phyloP scores from a whole-genome alignment of 2,329 filamentous ascomycete genomes.

The Chaetomiaceae sp. region DNA sequence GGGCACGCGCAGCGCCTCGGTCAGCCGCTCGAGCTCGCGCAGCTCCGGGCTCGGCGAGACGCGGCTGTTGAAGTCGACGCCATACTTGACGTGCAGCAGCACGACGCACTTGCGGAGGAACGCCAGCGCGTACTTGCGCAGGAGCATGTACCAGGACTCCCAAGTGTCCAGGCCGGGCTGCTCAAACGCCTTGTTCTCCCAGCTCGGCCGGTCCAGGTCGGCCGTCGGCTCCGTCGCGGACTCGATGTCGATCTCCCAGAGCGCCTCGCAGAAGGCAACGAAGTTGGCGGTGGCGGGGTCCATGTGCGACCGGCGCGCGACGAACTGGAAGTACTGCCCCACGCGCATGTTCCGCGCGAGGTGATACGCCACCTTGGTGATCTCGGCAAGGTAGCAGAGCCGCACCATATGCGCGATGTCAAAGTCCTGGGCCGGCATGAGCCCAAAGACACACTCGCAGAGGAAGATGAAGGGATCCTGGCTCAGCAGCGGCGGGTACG shows the following conservation, averaged over 20 bases:
- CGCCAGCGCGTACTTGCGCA: constrained; percentile 77
- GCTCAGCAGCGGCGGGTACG: constrained; percentile 54
- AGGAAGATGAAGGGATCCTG: constrained; percentile 76
- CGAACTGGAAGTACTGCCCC: constrained; percentile 42
- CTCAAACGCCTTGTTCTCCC: constrained; percentile 44
- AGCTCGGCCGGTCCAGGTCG: constrained; percentile 26
- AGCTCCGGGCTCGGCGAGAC: constrained; percentile 56
- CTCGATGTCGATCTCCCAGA: constrained; percentile 41
- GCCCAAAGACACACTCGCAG: constrained; percentile 66
- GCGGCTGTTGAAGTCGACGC: constrained; percentile 76
- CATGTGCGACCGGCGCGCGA: constrained; percentile 34
- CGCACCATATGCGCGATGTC: constrained; percentile 75
- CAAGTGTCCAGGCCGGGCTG: constrained; percentile 50
- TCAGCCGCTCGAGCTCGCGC: constrained; percentile 77
- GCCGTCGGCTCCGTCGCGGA: constrained; percentile 27
- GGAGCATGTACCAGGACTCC: constrained; percentile 51
- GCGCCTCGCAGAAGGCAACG: constrained; percentile 46
- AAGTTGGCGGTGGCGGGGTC: constrained; percentile 48
- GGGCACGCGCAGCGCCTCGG: constrained; percentile 67
- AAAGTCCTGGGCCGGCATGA: constrained; percentile 60
- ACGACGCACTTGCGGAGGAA: constrained; percentile 84
- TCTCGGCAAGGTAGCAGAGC: constrained; percentile 84
- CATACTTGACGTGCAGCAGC: constrained; percentile 80
- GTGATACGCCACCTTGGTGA: constrained; percentile 70
- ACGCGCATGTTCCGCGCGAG: constrained; percentile 50